Base-by-base conservation (phyloP, 495 filamentous ascomycete species). In the Durotheca rogersii region DNA sequence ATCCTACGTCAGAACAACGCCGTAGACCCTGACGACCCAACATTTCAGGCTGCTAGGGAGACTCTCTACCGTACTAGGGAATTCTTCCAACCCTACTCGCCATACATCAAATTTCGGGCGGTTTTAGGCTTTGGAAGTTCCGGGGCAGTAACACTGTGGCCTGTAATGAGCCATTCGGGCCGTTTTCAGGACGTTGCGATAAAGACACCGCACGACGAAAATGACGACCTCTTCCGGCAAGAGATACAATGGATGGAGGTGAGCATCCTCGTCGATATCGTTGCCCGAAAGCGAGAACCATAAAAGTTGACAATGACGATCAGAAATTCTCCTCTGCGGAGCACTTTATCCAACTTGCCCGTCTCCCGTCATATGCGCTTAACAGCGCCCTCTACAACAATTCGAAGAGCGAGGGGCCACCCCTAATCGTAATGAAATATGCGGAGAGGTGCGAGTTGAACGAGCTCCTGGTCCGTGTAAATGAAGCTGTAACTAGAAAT, bases 401-500 rank as follows among this genome's bases (percentile, higher is more conserved):
- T 16, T 2, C 15, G 17, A 41, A 57, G 2, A 16, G 37, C 4
- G 53, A 21, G 1, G 29, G 16, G 0, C 10, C 33, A 3, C 30
- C 32, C 18, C 10, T 57, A 5, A 37, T 57, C 31, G 35, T 57
- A 29, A 51, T 57, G 47, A 47, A 57, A 36, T 51, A 57, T 25
- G 47, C 42, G 12, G 41, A 42, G 23, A 38, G 47, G 42, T 41
- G 41, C 16, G 47, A 51, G 29, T 18, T 57, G 15, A 4, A 41
- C 7, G 53, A 57, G 23, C 37, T 57, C n/a, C 18, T 57, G 10
- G 16, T 41, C 23, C 47, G 53, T 10, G 5, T 51, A 9, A 57
- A 51, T 10, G 53, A 57, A 25, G 2, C 47, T 1, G 19, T 46
- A n/a, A 16, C 30, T 20, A 42, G 27, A 10, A 57, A 57, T 9